Evolutionary conservation across 345 rosid species (phyloP).

Genomic region (Eutrema yunnanense): DNA sequence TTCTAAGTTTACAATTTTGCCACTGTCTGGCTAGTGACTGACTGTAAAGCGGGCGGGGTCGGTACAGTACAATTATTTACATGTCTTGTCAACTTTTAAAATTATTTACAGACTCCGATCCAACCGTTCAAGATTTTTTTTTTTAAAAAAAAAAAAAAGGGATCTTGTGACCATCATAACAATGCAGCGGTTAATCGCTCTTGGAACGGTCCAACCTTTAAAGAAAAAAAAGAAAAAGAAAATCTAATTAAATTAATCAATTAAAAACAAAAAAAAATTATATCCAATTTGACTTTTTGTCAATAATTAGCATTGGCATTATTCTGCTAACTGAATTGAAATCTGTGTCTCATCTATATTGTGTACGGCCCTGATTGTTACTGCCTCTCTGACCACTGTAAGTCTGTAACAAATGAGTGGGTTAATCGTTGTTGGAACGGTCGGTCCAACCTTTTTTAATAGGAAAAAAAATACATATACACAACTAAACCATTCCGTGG

Average conservation of each 20-base stretch:
- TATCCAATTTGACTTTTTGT: constrained; percentile 2
- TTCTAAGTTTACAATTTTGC: background rate
- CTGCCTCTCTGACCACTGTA: background rate
- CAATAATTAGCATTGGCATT: background rate
- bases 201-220: background rate
- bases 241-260: background rate
- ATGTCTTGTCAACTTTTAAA: background rate
- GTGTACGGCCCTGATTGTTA: background rate
- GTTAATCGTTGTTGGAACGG: background rate
- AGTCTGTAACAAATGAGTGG: background rate
- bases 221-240: background rate
- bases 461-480: background rate
- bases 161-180: constrained; percentile 1
- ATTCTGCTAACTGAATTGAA: background rate
- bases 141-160: background rate
- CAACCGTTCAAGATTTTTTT: background rate
- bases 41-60: background rate
- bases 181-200: constrained; percentile 5
- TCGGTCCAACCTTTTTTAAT: background rate
- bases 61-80: background rate
- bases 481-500: background rate
- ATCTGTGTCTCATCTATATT: background rate
- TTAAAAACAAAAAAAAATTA: background rate
- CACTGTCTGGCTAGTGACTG: background rate
- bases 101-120: background rate